Percentiles rank a stretch among this genome's conserved stretches.
Conservation (phyloP, 495 filamentous ascomycete genomes). For the Recurvomyces mirabilis region DNA sequence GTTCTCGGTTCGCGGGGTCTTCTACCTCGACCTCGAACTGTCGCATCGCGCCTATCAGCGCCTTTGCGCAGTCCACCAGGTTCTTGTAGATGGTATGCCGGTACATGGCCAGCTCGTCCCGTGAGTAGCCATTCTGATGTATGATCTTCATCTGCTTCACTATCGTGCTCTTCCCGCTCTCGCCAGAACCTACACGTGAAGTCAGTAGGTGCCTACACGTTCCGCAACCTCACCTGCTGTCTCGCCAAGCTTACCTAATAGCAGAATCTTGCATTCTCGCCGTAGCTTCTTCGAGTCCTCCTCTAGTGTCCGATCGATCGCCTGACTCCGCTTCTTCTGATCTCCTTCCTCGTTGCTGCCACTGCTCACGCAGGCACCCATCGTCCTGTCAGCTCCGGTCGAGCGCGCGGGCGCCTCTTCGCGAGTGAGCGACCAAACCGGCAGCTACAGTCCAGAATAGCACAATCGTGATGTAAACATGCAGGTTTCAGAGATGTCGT, state of each 20-base stretch:
- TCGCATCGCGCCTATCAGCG: constrained; percentile 75
- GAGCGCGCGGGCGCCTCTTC: too few relatives aligned
- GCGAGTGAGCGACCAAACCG: constrained; percentile 13
- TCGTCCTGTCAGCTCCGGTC: too few relatives aligned
- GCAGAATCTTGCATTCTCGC: constrained; percentile 95
- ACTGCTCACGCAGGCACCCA: constrained; percentile 86
- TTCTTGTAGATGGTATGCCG: constrained; percentile 97
- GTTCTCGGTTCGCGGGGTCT: constrained; percentile 56
- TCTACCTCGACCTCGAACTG: constrained; percentile 74
- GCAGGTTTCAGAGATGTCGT: too few relatives aligned
- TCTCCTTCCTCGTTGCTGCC: constrained; percentile 67
- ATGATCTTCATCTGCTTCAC: constrained; percentile 99
- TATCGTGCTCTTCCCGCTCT: constrained; percentile 97
- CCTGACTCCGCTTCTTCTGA: constrained; percentile 85
- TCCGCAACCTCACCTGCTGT: background rate
- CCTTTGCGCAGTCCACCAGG: constrained; percentile 87
- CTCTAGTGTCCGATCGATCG: constrained; percentile 83
- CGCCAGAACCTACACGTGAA: constrained; percentile 67
- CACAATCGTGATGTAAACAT: too few relatives aligned
- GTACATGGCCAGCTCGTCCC: constrained; percentile 84
- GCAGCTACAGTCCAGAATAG: too few relatives aligned
- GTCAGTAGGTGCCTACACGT: constrained; percentile 14
- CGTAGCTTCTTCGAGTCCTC: constrained; percentile 84
- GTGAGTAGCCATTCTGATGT: constrained; percentile 89
- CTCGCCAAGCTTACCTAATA: constrained; percentile 57